These are phyloP conservation scores for Anisodus tanguticus DNA, from an alignment of 257 asterid genomes.

Conservation along the genomic window DNA sequence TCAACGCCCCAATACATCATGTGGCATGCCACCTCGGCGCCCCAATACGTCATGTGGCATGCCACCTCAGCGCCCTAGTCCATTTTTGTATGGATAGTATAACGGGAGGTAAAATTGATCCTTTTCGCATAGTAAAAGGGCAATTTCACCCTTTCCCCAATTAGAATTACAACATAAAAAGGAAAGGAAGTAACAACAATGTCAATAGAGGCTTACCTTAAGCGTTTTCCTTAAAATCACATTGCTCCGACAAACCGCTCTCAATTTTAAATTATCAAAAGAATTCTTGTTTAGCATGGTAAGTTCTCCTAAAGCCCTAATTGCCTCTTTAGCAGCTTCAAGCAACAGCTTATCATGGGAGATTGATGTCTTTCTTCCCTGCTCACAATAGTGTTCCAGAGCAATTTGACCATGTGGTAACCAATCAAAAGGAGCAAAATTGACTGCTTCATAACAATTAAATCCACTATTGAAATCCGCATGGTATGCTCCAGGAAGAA, in stretches of 20 bases:
- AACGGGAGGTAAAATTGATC: too few species aligned
- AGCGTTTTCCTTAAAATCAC: slow-evolving; percentile 66
- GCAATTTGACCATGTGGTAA: slow-evolving; percentile 70
- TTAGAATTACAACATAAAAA: background rate
- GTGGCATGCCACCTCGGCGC: too few species aligned
- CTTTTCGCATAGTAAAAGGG: too few species aligned
- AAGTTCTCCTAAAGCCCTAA: slow-evolving; percentile 54
- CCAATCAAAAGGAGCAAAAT: slow-evolving; percentile 91
- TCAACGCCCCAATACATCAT: too few species aligned
- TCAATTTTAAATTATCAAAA: slow-evolving; percentile 47
- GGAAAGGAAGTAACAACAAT: background rate
- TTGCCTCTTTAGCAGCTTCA: slow-evolving; percentile 72
- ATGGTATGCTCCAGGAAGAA: slow-evolving; percentile 79
- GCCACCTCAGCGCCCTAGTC: too few species aligned
- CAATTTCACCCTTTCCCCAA: too few species aligned
- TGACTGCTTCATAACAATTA: slow-evolving; percentile 68
- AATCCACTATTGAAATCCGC: slow-evolving; percentile 76
- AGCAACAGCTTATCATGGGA: slow-evolving; percentile 75
- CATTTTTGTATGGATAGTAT: too few species aligned
- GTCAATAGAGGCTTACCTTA: slow-evolving; percentile 57
- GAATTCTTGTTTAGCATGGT: slow-evolving; percentile 32
- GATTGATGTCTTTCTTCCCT: slow-evolving; percentile 56
- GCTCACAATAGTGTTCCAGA: slow-evolving; percentile 60
- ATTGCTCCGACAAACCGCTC: slow-evolving; percentile 46
- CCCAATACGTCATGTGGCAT: too few species aligned